Percentiles rank a stretch among this genome's conserved stretches.
Evolutionary conservation across 129 eudicot genomes (phyloP).

Genomic region (Saussurea involucrata): DNA sequence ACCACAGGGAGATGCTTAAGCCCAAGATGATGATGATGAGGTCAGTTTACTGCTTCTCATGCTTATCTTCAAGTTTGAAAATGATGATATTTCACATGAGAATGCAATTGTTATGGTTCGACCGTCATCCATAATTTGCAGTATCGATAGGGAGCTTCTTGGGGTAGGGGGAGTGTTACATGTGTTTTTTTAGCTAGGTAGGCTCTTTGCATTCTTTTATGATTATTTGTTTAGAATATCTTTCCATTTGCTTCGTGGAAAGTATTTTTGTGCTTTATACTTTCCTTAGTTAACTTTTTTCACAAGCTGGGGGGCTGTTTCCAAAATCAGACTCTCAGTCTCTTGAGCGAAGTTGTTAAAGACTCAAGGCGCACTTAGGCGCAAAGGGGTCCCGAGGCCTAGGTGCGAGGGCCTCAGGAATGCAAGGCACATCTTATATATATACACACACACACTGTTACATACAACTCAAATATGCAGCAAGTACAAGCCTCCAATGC

Average conservation of each 20-base stretch:
- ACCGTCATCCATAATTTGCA: neutral
- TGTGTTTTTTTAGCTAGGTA: neutral
- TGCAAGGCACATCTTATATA: no score
- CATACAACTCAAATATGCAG: no score
- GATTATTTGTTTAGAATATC: neutral
- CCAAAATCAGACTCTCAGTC: neutral
- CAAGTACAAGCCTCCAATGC: no score
- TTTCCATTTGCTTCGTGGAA: neutral
- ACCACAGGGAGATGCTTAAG: slow-evolving; percentile 67
- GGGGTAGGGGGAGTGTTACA: neutral
- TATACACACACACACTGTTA: no score
- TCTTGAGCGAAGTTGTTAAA: neutral
- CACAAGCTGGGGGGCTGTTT: neutral
- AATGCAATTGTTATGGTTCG: neutral
- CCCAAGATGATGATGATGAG: slow-evolving; percentile 10
- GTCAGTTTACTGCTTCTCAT: neutral
- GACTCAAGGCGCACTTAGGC: no score
- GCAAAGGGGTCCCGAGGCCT: no score
- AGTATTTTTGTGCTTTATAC: neutral
- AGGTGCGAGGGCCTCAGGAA: no score
- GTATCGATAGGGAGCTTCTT: neutral
- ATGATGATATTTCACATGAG: neutral
- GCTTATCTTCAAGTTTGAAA: neutral
- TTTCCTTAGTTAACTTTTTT: neutral
- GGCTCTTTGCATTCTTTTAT: neutral